A percentile compares a stretch with the other conserved stretches of the same genome.
These are phyloP conservation scores for Picochlorum sp. DNA, from an alignment of 139 green algal genomes.

Conservation along the genomic window DNA sequence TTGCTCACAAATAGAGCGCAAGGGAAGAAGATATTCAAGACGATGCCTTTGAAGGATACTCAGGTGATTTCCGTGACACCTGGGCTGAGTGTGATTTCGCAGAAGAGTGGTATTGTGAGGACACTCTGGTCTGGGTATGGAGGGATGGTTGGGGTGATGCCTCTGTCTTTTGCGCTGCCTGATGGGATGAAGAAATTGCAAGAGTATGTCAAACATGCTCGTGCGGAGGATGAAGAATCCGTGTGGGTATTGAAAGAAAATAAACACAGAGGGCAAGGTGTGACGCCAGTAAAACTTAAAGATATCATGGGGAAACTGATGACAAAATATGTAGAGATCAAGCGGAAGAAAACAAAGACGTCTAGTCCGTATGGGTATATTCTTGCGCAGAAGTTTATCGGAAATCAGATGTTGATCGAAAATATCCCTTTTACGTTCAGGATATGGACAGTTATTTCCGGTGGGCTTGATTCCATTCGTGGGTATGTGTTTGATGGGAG, in stretches of 20 bases:
- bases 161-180: constrained; percentile 46
- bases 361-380: constrained; percentile 15
- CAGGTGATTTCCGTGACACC: constrained; percentile 45
- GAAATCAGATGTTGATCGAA: constrained; percentile 36
- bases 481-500: constrained; percentile 49
- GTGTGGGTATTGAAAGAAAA: constrained; percentile 61
- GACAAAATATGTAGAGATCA: constrained; percentile 3
- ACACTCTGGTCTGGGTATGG: constrained; percentile 49
- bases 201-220: constrained; percentile 32
- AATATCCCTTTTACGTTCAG: constrained; percentile 42
- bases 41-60: not conserved
- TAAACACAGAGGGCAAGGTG: constrained; percentile 46
- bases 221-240: constrained; percentile 1
- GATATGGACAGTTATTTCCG: constrained; percentile 53
- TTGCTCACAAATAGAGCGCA: no score
- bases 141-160: constrained; percentile 35
- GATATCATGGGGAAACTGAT: not conserved
- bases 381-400: constrained; percentile 49
- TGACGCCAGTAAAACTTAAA: constrained; percentile 3
- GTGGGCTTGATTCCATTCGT: constrained; percentile 26
- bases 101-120: constrained; percentile 40
- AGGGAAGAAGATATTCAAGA: not conserved
- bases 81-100: constrained; percentile 32
- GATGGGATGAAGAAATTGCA: constrained; percentile 9
- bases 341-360: not conserved